Conservation (phyloP, 306 rosid species). For the Vigna reflexopilosa region DNA sequence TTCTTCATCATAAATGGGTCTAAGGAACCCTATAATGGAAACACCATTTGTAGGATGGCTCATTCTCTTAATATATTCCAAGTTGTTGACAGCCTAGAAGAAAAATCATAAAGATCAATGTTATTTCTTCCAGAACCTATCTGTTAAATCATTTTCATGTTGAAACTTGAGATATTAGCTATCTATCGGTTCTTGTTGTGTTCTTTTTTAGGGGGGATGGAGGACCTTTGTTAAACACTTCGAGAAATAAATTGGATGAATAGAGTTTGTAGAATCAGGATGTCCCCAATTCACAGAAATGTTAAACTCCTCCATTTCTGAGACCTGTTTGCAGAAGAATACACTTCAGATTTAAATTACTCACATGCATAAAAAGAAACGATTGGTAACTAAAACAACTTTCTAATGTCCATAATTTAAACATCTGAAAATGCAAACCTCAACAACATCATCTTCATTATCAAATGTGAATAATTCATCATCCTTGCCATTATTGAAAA, state of each 20-base stretch:
- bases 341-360: conserved; percentile 34
- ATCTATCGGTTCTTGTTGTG: background rate
- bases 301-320: conserved; percentile 58
- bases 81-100: conserved; percentile 61
- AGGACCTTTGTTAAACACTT: conserved; percentile 84
- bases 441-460: conserved; percentile 58
- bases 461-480: conserved; percentile 60
- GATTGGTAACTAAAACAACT: conserved; percentile 20
- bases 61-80: conserved; percentile 67
- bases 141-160: conserved; percentile 30
- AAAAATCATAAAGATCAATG: conserved; percentile 46
- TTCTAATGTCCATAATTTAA: conserved; percentile 23
- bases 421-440: conserved; percentile 60
- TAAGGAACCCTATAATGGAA: conserved; percentile 83
- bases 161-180: conserved; percentile 23
- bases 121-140: conserved; percentile 35
- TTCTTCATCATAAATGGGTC: conserved; percentile 84
- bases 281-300: conserved; percentile 61
- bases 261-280: conserved; percentile 51
- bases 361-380: conserved; percentile 38
- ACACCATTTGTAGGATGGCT: conserved; percentile 89
- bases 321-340: conserved; percentile 57
- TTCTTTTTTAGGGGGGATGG: background rate
- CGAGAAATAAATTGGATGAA: conserved; percentile 86
- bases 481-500: conserved; percentile 48